Percentiles rank a stretch among this genome's conserved stretches.
phyloP scores from a whole-genome alignment of 768 basidiomycete species.

The Steccherinum ochraceum region DNA sequence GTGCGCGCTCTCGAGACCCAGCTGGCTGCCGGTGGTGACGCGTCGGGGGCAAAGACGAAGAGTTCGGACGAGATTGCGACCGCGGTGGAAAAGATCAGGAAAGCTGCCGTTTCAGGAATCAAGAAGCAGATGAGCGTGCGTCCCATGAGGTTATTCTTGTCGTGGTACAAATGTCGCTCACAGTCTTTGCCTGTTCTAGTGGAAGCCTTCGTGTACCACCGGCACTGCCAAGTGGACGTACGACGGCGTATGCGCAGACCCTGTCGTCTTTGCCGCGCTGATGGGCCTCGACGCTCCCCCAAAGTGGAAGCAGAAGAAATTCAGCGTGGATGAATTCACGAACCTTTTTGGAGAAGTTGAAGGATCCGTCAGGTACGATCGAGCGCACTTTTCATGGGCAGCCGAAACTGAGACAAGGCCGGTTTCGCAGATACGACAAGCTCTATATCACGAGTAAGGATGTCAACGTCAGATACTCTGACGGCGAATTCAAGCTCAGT shows the following conservation, averaged over 20 bases:
- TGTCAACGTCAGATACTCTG: constrained; percentile 40
- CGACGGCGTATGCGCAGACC: constrained; percentile 44
- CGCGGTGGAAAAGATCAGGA: constrained; percentile 39
- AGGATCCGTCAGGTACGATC: constrained; percentile 33
- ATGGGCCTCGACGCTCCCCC: constrained; percentile 38
- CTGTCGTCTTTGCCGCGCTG: constrained; percentile 40
- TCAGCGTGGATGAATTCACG: constrained; percentile 17
- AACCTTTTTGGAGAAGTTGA: constrained; percentile 18
- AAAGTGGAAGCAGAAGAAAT: constrained; percentile 43
- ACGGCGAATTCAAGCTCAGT: constrained; percentile 54
- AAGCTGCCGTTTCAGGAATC: constrained; percentile 42
- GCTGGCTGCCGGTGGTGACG: constrained; percentile 2
- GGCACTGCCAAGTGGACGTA: constrained; percentile 43
- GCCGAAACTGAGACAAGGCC: too few relatives aligned
- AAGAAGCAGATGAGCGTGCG: constrained; percentile 42
- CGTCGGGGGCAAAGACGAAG: constrained; percentile 24
- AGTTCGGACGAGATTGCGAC: constrained; percentile 31
- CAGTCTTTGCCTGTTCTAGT: constrained; percentile 24
- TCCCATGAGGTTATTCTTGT: constrained; percentile 2
- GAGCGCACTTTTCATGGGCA: too few relatives aligned
- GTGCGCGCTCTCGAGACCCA: constrained; percentile 25
- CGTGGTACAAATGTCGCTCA: background rate
- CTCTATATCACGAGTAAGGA: constrained; percentile 34
- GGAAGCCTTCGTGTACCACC: constrained; percentile 44
- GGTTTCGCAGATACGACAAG: constrained; percentile 35